These are phyloP conservation scores for Chimonanthus praecox DNA, from an alignment of 164 flowering plant species.

Conservation along the genomic window DNA sequence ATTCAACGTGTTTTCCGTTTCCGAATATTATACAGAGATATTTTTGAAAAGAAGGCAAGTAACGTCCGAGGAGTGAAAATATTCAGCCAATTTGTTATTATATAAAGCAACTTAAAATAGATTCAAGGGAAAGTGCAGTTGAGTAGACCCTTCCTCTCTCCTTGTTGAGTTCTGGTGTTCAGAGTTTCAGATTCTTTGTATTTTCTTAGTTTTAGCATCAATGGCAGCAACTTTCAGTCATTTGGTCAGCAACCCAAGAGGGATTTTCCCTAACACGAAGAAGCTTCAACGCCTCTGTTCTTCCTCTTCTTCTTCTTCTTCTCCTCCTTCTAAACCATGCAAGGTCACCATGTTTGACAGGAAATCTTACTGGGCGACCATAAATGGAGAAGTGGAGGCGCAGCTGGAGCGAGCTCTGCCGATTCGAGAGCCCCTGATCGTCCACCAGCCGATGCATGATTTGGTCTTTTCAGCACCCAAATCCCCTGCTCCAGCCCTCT, in stretches of 20 bases:
- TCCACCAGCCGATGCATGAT: slow-evolving; percentile 57
- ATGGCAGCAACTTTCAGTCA: slow-evolving; percentile 10
- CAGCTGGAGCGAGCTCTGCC: slow-evolving; percentile 39
- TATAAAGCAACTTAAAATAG: too few species aligned
- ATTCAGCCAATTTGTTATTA: too few species aligned
- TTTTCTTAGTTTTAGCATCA: not conserved
- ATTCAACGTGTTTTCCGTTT: too few species aligned
- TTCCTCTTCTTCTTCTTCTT: not conserved
- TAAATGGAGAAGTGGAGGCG: slow-evolving; percentile 37
- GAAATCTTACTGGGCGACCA: slow-evolving; percentile 35
- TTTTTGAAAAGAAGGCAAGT: too few species aligned
- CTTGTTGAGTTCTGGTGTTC: too few species aligned
- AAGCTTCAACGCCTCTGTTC: slow-evolving; percentile 12
- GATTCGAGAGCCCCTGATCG: slow-evolving; percentile 28
- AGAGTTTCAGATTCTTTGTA: too few species aligned
- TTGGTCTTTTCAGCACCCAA: slow-evolving; percentile 46
- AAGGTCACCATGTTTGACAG: slow-evolving; percentile 14
- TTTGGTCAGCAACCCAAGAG: not conserved
- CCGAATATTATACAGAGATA: too few species aligned
- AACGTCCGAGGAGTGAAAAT: too few species aligned
- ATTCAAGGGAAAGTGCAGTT: too few species aligned
- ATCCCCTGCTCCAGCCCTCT: slow-evolving; percentile 50
- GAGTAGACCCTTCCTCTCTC: too few species aligned
- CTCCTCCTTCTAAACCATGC: not conserved
- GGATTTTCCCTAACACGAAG: slow-evolving; percentile 1